Evolutionary conservation across 345 rosid genomes (phyloP).

Genomic region (Hibiscus mutabilis): DNA sequence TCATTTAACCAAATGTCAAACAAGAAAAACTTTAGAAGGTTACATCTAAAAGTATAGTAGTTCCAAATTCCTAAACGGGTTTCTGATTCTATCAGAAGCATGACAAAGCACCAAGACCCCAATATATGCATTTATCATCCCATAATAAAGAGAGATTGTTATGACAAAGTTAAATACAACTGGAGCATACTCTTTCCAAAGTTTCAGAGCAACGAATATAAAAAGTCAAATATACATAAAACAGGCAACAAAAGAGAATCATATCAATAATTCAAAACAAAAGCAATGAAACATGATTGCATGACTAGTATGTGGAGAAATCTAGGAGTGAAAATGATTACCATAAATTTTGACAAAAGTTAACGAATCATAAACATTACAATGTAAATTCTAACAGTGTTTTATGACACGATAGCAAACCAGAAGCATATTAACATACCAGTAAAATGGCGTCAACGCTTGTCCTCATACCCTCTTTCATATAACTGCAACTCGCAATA

Average conservation of each 20-base stretch:
- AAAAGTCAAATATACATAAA: neutral
- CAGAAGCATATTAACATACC: conserved; percentile 37
- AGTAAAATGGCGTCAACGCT: conserved; percentile 90
- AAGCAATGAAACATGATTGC: neutral
- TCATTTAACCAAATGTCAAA: neutral
- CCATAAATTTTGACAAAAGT: neutral
- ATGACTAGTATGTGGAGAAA: neutral
- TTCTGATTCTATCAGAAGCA: neutral
- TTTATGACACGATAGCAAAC: neutral
- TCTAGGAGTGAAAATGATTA: neutral
- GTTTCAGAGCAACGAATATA: neutral
- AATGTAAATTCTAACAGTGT: neutral
- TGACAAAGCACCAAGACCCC: neutral
- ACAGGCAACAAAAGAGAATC: neutral
- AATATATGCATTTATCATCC: neutral
- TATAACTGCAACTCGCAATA: conserved; percentile 47
- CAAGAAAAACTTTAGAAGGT: neutral
- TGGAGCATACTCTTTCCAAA: neutral
- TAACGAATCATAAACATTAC: neutral
- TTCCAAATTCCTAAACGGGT: neutral
- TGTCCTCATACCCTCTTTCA: conserved; percentile 97
- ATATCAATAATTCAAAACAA: neutral
- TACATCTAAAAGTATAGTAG: neutral
- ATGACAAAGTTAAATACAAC: neutral
- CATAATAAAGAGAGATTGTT: neutral